Base-by-base conservation (phyloP, 768 basidiomycete genomes). In the Candolleomyces efflorescens region DNA sequence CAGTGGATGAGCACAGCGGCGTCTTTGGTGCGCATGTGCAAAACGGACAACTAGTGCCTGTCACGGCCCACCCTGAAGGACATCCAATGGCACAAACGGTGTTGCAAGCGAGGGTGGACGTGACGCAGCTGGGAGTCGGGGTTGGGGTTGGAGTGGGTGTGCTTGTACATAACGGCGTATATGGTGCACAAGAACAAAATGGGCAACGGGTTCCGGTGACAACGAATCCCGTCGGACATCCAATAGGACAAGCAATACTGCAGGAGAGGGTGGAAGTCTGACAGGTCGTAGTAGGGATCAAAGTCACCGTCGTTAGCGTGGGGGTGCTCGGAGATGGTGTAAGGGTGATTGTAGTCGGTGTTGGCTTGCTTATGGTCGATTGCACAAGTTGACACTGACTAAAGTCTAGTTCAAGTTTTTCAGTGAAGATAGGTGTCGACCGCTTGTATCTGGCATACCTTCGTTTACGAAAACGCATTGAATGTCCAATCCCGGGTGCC, bases 1-100 rank as follows among this genome's bases (percentile, higher is more conserved):
- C 32, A 5, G 41, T 43, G 18, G 41, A 43, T 20, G 41, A 43
- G 15, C 55, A 56, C 11, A 56, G 38, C 55, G 55, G 55, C 22
- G 55, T 56, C 15, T 26, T 45, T 18, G 17, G 18, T 22, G 55
- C 55, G 36, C 55, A 56, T 10, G 12, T 38, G 17, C 45, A 56
- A 12, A 47, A 56, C 15, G 55, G 55, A 38, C 55, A 56, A 3
- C 45, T 49, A 13, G 55, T 36, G 7, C 55, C 55, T 9, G 55
- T 56, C 2, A 56, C 15, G 7, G 38, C 45, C 32, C 15, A n/a
- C 5, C 45, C 45, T 0, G 44, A 27, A 11, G 46, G 45, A 37
- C 55, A 56, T 15, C 27, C 55, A 48, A 56, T 48, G 23, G 46
- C 26, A 18, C 55, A 56, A 11, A 22, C 26, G 26, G 23, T 32